phyloP scores from a whole-genome alignment of 768 basidiomycete species.

The Trametopsis cervina region DNA sequence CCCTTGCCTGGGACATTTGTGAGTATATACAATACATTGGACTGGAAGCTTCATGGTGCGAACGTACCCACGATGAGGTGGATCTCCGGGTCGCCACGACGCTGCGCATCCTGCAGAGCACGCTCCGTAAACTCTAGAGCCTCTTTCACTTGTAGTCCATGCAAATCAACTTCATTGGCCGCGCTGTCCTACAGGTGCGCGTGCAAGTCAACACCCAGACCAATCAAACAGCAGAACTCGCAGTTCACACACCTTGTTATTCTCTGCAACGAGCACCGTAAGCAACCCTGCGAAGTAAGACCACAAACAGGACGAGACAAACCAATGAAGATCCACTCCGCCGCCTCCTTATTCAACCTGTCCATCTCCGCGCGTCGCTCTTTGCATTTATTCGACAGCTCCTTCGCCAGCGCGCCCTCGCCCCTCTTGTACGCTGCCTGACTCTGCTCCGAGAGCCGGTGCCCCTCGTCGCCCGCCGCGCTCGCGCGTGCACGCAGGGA shows the following conservation, averaged over 20 bases:
- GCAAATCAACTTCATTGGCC: conserved; percentile 78
- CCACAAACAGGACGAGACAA: conserved; percentile 16
- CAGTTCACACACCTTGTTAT: conserved; percentile 51
- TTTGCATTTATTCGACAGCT: conserved; percentile 76
- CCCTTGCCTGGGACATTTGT: conserved; percentile 58
- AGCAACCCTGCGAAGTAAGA: not conserved
- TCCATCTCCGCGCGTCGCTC: conserved; percentile 74
- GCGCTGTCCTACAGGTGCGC: conserved; percentile 43
- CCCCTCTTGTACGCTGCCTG: conserved; percentile 68
- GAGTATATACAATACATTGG: not conserved
- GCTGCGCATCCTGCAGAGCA: conserved; percentile 62
- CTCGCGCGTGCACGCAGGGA: conserved; percentile 70
- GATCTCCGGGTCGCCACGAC: conserved; percentile 54
- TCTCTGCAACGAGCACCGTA: conserved; percentile 39
- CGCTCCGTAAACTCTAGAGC: conserved; percentile 69
- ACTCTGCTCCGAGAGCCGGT: conserved; percentile 57
- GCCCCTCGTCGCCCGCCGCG: conserved; percentile 76
- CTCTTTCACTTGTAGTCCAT: conserved; percentile 92
- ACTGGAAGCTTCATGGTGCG: not conserved
- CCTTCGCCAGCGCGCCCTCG: conserved; percentile 76
- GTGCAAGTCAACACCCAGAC: not conserved
- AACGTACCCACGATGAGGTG: conserved; percentile 79
- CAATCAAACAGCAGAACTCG: not conserved
- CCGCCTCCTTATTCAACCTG: conserved; percentile 70
- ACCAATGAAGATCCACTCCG: conserved; percentile 84